These are phyloP conservation scores for Alternaria hordeiaustralica DNA, from an alignment of 2,329 filamentous ascomycete genomes.

Conservation along the genomic window DNA sequence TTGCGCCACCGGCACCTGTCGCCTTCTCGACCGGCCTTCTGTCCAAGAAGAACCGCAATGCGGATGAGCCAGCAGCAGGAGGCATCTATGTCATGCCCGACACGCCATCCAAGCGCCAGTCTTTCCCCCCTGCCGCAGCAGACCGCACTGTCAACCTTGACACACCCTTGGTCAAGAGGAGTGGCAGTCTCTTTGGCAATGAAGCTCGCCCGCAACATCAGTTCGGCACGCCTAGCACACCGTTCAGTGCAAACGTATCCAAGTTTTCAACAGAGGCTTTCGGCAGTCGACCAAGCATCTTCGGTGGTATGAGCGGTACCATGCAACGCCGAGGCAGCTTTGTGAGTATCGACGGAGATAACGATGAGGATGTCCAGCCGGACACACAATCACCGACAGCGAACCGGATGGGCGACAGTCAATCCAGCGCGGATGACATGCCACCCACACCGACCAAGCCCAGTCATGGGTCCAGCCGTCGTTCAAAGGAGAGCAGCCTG, in stretches of 20 bases:
- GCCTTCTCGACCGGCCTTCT: constrained; percentile 88
- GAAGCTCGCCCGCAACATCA: constrained; percentile 71
- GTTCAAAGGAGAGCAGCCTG: constrained; percentile 59
- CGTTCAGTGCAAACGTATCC: constrained; percentile 71
- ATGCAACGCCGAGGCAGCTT: constrained; percentile 71
- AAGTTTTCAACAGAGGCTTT: constrained; percentile 73
- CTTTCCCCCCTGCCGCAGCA: constrained; percentile 67
- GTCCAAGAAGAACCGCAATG: constrained; percentile 85
- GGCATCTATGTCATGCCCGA: constrained; percentile 79
- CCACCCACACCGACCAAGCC: constrained; percentile 95
- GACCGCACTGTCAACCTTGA: constrained; percentile 42
- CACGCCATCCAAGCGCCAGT: constrained; percentile 93
- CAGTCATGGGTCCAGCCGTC: constrained; percentile 52
- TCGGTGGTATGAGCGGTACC: constrained; percentile 62
- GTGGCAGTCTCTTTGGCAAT: constrained; percentile 65
- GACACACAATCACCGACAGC: constrained; percentile 62
- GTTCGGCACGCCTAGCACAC: constrained; percentile 81
- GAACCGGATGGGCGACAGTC: constrained; percentile 60
- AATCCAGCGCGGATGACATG: constrained; percentile 71
- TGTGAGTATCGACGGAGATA: constrained; percentile 80
- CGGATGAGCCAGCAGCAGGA: constrained; percentile 66
- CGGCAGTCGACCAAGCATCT: constrained; percentile 67
- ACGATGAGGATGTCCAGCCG: constrained; percentile 67
- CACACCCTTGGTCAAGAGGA: constrained; percentile 50
- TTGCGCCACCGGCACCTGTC: constrained; percentile 72